Evolutionary conservation across 352 stramenopile genomes (phyloP), one percentile per base, ranked within the genome.

Genomic region (Thalassiosira exigua): DNA sequence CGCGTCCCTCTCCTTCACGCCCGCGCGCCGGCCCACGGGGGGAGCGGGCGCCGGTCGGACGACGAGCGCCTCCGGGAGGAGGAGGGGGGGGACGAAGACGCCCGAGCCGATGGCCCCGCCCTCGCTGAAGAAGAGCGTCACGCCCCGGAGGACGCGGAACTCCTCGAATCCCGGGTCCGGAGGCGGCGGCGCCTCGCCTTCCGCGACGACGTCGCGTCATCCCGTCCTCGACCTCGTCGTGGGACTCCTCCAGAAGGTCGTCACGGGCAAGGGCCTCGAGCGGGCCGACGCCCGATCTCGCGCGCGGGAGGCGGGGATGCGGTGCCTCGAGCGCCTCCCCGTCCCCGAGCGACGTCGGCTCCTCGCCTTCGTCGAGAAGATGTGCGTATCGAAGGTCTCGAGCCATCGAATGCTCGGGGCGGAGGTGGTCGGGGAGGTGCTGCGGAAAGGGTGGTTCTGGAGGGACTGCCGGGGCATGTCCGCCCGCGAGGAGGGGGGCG

Each of bases 381-480:
- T 93, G 41, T 86, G 69, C 44, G 44, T 82, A 58, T 91, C 83
- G 0, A 94, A 92, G 68, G 68, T 91, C 33, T 87, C 85, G 0
- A 65, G 75, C 50, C 89, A 94, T 83, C 75, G 89, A 36, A 65
- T 94, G 12, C 60, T 92, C n/a, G 87, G 52, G 17, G 79, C 79
- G 2, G 87, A 94, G 65, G 29, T 92, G 4, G 78, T 91, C 68
- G 85, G 87, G 27, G 48, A 78, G 9, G 44, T 91, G 39, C 50
- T 94, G 4, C 61, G 61, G 1, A 46, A 85, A 46, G 66, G 78
- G 39, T 93, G 85, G 83, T 76, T 91, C 62, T 85, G 79, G 69
- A 81, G 59, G 30, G 74, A 88, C 64, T 24, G 44, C 11, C 54
- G 62, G 42, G 70, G 61, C 52, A 54, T 46, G 17, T 26, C 5